These are phyloP conservation scores for Cutaneotrichosporon arboriforme DNA, from an alignment of 1,284 basidiomycete genomes.

Conservation along the genomic window DNA sequence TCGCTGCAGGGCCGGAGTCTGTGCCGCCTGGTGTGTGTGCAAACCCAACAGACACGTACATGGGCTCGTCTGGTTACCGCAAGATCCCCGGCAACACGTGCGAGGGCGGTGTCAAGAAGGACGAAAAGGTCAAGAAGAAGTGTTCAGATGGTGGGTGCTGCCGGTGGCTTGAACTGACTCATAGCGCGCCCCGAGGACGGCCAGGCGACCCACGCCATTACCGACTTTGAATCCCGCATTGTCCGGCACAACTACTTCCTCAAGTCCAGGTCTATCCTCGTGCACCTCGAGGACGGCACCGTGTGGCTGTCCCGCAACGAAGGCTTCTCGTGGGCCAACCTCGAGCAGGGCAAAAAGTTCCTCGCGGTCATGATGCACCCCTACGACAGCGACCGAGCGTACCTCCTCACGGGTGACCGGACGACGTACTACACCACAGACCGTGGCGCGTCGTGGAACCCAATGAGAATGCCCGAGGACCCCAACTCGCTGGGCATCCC, in stretches of 20 bases:
- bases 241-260: conserved; percentile 68
- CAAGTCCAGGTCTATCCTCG: conserved; percentile 66
- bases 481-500: conserved; percentile 75
- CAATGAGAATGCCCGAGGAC: conserved; percentile 57
- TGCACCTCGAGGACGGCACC: conserved; percentile 67
- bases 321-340: conserved; percentile 80
- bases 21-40: conserved; percentile 74
- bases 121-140: conserved; percentile 61
- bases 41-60: conserved; percentile 60
- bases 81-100: conserved; percentile 92
- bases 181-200: conserved; percentile 58
- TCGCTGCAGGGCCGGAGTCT: conserved; percentile 74
- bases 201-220: conserved; percentile 50
- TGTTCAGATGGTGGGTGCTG: conserved; percentile 4
- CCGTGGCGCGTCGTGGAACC: conserved; percentile 69
- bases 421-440: conserved; percentile 77
- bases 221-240: conserved; percentile 66
- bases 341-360: conserved; percentile 60
- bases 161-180: conserved; percentile 50
- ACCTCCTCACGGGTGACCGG: conserved; percentile 69
- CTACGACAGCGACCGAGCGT: conserved; percentile 73
- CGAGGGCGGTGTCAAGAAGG: conserved; percentile 58
- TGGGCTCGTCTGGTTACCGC: conserved; percentile 86
- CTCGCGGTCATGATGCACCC: conserved; percentile 81
- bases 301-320: conserved; percentile 94